phyloP scores from a whole-genome alignment of 768 basidiomycete genomes.

The Tricholoma bakamatsutake region DNA sequence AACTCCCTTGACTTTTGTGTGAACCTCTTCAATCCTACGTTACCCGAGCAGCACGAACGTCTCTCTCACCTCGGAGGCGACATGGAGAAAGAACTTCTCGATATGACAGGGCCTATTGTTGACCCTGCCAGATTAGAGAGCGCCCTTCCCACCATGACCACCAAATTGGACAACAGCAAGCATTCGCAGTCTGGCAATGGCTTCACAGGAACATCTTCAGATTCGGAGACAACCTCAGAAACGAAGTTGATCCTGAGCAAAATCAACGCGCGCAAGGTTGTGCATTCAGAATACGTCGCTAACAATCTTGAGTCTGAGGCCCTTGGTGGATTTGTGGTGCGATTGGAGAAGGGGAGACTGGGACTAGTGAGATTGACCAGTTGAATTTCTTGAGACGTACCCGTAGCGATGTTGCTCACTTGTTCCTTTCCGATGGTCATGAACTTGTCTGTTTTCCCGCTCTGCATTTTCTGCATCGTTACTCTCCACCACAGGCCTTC shows the following conservation, averaged over 20 bases:
- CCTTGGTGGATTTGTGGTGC: conserved; percentile 52
- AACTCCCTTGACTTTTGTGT: conserved; percentile 75
- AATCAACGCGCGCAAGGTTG: conserved; percentile 63
- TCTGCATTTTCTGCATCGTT: background rate
- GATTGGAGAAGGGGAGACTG: conserved; percentile 47
- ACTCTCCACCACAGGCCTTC: background rate
- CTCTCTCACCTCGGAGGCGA: conserved; percentile 24
- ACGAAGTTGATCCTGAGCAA: conserved; percentile 56
- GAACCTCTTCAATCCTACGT: conserved; percentile 64
- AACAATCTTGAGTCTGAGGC: conserved; percentile 66
- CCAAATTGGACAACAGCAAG: background rate
- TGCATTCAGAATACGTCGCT: conserved; percentile 62
- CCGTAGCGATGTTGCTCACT: background rate
- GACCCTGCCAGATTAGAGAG: conserved; percentile 36
- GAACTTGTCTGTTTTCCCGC: background rate
- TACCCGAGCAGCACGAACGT: conserved; percentile 51
- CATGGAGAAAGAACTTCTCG: conserved; percentile 37
- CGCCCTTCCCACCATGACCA: conserved; percentile 22
- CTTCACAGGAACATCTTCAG: conserved; percentile 18
- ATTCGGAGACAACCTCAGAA: conserved; percentile 33
- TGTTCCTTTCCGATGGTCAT: background rate
- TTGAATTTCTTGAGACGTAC: background rate
- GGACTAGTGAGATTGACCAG: conserved; percentile 36
- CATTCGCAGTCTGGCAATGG: conserved; percentile 9
- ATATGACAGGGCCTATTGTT: conserved; percentile 45